Percentiles rank a stretch among this genome's conserved stretches.
These are phyloP conservation scores for Polygonum maritimum DNA, from an alignment of 148 eudicot species.

Conservation along the genomic window DNA sequence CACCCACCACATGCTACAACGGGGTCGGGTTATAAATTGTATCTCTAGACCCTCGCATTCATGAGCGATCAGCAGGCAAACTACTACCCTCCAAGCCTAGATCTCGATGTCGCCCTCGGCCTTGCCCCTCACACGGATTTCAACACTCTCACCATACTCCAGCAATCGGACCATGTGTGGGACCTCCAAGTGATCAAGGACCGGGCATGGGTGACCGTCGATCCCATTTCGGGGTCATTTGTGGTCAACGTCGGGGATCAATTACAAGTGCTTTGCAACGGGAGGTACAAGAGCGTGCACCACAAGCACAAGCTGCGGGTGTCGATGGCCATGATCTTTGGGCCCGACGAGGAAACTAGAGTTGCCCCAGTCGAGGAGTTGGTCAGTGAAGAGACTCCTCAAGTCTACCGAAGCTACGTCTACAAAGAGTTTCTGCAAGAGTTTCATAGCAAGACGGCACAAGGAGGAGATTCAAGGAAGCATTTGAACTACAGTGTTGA, in stretches of 20 bases:
- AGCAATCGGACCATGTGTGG: constrained; percentile 12
- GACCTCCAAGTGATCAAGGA: constrained; percentile 26
- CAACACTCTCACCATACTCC: constrained; percentile 21
- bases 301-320: background rate
- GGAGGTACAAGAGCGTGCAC: constrained; percentile 23
- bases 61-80: constrained; percentile 30
- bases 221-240: constrained; percentile 21
- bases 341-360: constrained; percentile 9
- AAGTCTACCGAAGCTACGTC: background rate
- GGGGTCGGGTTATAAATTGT: too few species aligned
- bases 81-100: constrained; percentile 36
- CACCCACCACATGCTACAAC: too few species aligned
- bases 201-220: background rate
- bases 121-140: constrained; percentile 22
- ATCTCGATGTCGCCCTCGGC: constrained; percentile 24
- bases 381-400: background rate
- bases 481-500: background rate
- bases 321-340: constrained; percentile 10
- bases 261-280: constrained; percentile 30
- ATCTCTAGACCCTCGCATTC: too few species aligned
- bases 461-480: constrained; percentile 6
- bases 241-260: constrained; percentile 32
- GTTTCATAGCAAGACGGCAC: constrained; percentile 6
- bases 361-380: constrained; percentile 7
- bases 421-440: constrained; percentile 8